Base-by-base conservation (phyloP, 164 flowering plant species). In the Taxillus chinensis region DNA sequence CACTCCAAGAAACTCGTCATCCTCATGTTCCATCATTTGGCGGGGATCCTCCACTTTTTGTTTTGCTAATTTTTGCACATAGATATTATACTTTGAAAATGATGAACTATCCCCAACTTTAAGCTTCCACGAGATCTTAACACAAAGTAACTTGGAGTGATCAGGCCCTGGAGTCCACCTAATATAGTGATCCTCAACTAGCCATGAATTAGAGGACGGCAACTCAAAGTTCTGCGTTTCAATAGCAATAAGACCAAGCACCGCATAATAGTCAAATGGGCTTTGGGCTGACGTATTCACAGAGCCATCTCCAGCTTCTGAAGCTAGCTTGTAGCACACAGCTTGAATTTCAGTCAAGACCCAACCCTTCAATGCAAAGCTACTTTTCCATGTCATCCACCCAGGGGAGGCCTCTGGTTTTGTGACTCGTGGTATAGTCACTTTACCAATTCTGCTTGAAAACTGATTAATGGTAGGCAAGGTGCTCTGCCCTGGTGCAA, bases 161-260 rank as follows among this genome's bases (percentile, higher is more conserved):
- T 73, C 58, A 41, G 84, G 70, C 61, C 66, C 73, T 10, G 83
- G 66, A 64, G 68, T 67, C 86, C 84, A 84, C 13, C 73, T 69
- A 13, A 83, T 57, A 53, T 75, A 40, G 55, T 81, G 70, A 69
- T 75, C 75, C 57, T 82, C 79, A 39, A 86, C 77, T 10, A 65
- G 64, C 96, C 98, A 92, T 46, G 82, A 77, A 62, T 65, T 40
- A 7, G 83, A 64, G 12, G 85, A 82, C 13, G 90, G 93, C 64
- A 83, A 85, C 8, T 14, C 63, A 40, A 70, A 43, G 39, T 70
- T 74, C 51, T 71, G 66, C 3, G 64, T 75, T 59, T 70, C 65
- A 37, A 86, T 73, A 12, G 62, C 45, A 38, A 92, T 70, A 67
- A 86, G 79, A 51, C 98, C 98, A 27, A 92, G 90, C 40, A 76